Conservation (phyloP, 768 basidiomycete species). For the Naganishia onofrii region DNA sequence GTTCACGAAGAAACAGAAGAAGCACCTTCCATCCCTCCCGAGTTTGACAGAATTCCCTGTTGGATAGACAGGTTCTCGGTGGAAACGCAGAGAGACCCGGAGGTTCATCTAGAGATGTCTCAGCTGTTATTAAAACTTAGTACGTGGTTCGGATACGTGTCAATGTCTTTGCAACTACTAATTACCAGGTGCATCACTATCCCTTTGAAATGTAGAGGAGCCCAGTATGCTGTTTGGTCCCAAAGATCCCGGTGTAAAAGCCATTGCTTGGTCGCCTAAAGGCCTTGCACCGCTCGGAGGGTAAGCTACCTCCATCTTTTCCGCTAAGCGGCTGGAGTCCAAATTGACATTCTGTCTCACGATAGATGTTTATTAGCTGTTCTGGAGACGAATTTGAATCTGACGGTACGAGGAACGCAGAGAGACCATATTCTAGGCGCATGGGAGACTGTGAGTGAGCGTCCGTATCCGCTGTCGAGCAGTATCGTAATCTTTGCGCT, state of each 20-base stretch:
- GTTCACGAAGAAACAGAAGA: slow-evolving; percentile 19
- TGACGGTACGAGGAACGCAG: slow-evolving; percentile 11
- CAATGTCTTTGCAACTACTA: not conserved
- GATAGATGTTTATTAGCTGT: slow-evolving; percentile 4
- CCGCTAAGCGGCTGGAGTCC: no score
- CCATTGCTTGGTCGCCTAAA: slow-evolving; percentile 20
- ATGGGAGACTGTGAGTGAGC: not conserved
- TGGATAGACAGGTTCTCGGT: slow-evolving; percentile 14
- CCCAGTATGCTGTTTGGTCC: slow-evolving; percentile 21
- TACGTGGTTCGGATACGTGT: not conserved
- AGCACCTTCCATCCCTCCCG: slow-evolving; percentile 10
- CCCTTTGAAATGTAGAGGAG: not conserved
- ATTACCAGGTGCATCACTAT: not conserved
- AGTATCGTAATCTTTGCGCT: not conserved
- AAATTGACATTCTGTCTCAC: not conserved
- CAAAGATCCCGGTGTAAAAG: slow-evolving; percentile 18
- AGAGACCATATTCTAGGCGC: slow-evolving; percentile 8
- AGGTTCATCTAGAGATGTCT: not conserved
- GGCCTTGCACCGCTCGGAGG: slow-evolving; percentile 13
- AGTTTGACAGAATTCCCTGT: slow-evolving; percentile 19
- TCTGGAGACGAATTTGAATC: slow-evolving; percentile 15
- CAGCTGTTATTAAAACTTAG: not conserved
- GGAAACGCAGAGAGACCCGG: slow-evolving; percentile 3
- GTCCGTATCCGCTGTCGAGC: not conserved
- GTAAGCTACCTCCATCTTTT: no score